Base-by-base conservation (phyloP, 495 filamentous ascomycete genomes). In the Daldinia caldariorum region DNA sequence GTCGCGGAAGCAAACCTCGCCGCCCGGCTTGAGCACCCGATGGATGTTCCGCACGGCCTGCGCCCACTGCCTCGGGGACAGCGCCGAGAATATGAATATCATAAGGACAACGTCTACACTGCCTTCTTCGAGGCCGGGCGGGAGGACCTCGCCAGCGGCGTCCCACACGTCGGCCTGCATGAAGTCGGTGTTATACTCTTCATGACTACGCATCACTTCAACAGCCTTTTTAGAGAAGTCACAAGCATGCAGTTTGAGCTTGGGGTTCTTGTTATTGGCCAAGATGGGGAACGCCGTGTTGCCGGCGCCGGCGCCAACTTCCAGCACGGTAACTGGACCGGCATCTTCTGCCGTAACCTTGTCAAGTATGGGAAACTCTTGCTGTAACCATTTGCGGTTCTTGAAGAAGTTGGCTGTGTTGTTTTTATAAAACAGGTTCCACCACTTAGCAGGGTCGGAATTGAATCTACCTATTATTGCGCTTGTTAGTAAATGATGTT, bases 351-450 rank as follows among this genome's bases (percentile, higher is more conserved):
- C 81, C 4, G 91, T 92, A 34, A 94, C 83, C 35, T 89, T 83
- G 0, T 83, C 86, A 13, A 99, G 82, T 2, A 97, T 82, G 0
- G 95, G 95, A 66, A 98, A 99, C 78, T 99, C 95, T 78, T 97
- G 94, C 45, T 88, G 88, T 38, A 99, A 80, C 95, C 95, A 99
- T 77, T 97, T 97, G 54, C 95, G 89, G 73, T 99, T 90, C 80
- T 99, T 98, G 89, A 99, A 99, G 82, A 99, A 99, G 77, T 97
- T 97, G 59, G 88, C 85, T 6, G 89, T 91, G 80, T 99, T 97
- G 79, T 97, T 94, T 77, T 91, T 90, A 82, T 99, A 99, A 82
- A 99, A 99, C 45, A 89, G 83, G 73, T 98, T 92, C 94, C 94
- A 98, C 91, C 93, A 97, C 78, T 92, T 97, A 9, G 90, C 93